Evolutionary conservation across 2,329 filamentous ascomycete genomes (phyloP), one percentile per base, ranked within the genome.

Genomic region (Alternaria sp.): DNA sequence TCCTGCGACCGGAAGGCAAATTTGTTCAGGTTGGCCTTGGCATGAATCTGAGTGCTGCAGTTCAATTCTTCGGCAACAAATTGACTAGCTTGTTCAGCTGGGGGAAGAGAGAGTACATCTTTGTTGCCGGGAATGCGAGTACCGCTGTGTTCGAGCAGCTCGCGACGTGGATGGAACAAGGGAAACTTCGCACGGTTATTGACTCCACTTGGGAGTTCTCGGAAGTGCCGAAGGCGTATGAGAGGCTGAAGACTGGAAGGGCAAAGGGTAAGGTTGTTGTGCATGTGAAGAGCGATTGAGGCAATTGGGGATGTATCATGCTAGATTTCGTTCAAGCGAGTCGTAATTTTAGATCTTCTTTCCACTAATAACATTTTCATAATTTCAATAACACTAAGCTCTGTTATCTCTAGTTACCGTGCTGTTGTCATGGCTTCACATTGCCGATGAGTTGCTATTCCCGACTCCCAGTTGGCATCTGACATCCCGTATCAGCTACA

Each of bases 181-280:
- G 86, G 1, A 88, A 86, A 72, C 69, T 90, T 21, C 85, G 82
- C 74, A 74, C 83, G 0, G 81, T 87, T 0, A 78, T 90, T 54
- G 88, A 89, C 68, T 80, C 84, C 60, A 79, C 79, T 4, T 88
- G 84, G 69, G 75, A 79, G 15, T 86, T 88, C 67, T 84, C 86
- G 43, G 82, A 89, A 50, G 83, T 81, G 2, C 81, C 82, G 1
- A 82, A 85, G 71, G 88, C 87, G 1, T 88, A 86, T 74, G 81
- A 83, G 71, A 86, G 82, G 71, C 69, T 90, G 68, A 87, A 84
- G 76, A 83, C 78, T 0, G 84, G 85, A 0, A 81, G 84, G 45
- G 81, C 84, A 2, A 83, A 76, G 57, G 88, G 88, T 0, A 90
- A 90, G 77, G 75, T 90, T 63, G 80, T 90, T 12, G 72, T 81